These are phyloP conservation scores for Heliamphora pulchella DNA, from an alignment of 179 eudicot genomes.

Conservation along the genomic window DNA sequence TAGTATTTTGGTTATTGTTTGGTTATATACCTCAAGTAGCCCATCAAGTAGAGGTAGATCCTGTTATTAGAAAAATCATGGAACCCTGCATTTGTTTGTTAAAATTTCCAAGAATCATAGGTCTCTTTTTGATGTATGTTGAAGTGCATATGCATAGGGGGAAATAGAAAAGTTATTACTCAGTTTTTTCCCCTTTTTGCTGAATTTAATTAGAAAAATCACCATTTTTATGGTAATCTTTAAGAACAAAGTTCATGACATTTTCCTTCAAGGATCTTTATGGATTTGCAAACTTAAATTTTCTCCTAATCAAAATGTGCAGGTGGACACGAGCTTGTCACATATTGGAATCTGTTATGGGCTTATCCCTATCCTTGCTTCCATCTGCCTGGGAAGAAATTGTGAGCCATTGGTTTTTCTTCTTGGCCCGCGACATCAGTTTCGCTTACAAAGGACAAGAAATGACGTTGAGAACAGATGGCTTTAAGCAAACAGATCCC, in stretches of 20 bases:
- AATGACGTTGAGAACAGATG: slow-evolving; percentile 27
- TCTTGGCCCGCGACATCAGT: background rate
- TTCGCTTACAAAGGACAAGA: slow-evolving; percentile 9
- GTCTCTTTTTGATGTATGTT: background rate
- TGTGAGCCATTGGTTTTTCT: slow-evolving; percentile 10
- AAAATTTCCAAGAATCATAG: background rate
- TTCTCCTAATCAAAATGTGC: background rate
- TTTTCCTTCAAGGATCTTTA: background rate
- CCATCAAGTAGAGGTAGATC: background rate
- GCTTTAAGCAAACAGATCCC: slow-evolving; percentile 22
- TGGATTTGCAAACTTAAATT: background rate
- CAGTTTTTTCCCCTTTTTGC: background rate
- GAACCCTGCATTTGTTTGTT: background rate
- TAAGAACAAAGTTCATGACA: background rate
- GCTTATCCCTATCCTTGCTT: slow-evolving; percentile 24
- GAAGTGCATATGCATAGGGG: too few species aligned
- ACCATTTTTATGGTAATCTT: background rate
- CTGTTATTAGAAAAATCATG: background rate
- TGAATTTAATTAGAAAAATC: background rate
- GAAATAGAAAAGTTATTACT: background rate
- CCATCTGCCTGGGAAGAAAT: slow-evolving; percentile 28
- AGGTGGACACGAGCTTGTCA: background rate
- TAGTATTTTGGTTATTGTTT: background rate
- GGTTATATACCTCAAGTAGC: background rate
- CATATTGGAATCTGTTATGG: slow-evolving; percentile 8